Conservation (phyloP, 2,329 filamentous ascomycete genomes). For the Capronia coronata region DNA sequence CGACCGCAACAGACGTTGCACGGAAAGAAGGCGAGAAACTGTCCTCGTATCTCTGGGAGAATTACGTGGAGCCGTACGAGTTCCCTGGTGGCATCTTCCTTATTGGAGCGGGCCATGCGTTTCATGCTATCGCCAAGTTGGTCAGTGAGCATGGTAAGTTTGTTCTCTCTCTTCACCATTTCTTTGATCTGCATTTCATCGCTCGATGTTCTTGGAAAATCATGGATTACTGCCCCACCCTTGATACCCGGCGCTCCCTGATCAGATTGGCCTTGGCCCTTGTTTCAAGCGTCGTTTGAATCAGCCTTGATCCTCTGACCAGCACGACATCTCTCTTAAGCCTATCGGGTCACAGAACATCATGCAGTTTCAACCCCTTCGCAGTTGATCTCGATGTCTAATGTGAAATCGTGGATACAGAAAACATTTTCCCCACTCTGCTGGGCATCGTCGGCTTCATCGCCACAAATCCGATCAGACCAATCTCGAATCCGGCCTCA, state of each 20-base stretch:
- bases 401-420: conserved; percentile 28
- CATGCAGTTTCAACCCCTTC: background rate
- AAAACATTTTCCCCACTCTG: conserved; percentile 59
- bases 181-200: no score
- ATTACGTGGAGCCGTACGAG: conserved; percentile 65
- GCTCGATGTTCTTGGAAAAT: no score
- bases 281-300: no score
- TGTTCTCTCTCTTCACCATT: background rate
- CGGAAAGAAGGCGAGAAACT: conserved; percentile 54
- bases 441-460: conserved; percentile 75
- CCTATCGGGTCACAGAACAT: no score
- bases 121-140: conserved; percentile 73
- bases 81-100: conserved; percentile 64
- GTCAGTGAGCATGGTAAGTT: conserved; percentile 65
- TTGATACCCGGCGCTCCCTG: no score
- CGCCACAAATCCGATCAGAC: conserved; percentile 63
- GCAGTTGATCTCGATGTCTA: background rate
- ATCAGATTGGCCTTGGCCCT: no score
- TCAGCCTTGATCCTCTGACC: no score
- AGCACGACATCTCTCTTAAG: no score
- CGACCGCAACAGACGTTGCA: conserved; percentile 32
- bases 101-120: conserved; percentile 84
- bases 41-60: conserved; percentile 88
- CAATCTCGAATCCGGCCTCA: conserved; percentile 72
- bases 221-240: no score